A percentile compares a stretch with the other conserved stretches of the same genome.
phyloP scores from a whole-genome alignment of 2,329 filamentous ascomycete genomes.

The Rhynchosporium secalis region DNA sequence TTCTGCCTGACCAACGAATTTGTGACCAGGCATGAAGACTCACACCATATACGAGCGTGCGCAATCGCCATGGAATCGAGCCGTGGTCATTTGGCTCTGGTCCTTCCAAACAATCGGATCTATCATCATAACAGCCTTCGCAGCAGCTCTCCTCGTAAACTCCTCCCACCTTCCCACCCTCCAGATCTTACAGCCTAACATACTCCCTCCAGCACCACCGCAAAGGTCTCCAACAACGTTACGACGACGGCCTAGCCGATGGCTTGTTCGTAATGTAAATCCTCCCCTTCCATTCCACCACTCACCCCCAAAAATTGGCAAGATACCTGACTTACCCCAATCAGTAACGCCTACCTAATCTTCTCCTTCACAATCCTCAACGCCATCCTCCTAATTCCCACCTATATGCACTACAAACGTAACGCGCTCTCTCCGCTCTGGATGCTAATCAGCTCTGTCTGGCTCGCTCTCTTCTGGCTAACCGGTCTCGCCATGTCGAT shows the following conservation, averaged over 20 bases:
- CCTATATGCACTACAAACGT: constrained; percentile 1
- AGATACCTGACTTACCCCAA: neutral
- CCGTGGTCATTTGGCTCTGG: neutral
- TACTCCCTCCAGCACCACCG: neutral
- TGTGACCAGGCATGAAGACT: neutral
- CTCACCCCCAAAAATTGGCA: no score
- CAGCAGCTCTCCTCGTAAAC: constrained; percentile 1
- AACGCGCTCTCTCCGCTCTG: constrained; percentile 1
- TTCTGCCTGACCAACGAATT: no score
- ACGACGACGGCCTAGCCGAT: constrained; percentile 3
- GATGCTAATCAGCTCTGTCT: constrained; percentile 6
- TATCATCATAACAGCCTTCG: constrained; percentile 4
- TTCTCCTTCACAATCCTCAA: constrained; percentile 5
- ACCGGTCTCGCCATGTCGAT: neutral
- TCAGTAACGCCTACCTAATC: neutral
- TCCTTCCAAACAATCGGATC: constrained; percentile 4
- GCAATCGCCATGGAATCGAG: constrained; percentile 1
- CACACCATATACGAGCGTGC: neutral
- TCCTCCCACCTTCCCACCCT: neutral
- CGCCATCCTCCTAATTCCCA: neutral
- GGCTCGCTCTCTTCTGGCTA: constrained; percentile 7
- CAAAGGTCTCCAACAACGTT: neutral
- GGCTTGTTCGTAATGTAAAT: neutral
- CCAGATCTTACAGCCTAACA: neutral
- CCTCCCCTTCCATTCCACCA: neutral